These are phyloP conservation scores for Taiozyma sp. DNA, from an alignment of 1,139 yeast species.

Conservation along the genomic window DNA sequence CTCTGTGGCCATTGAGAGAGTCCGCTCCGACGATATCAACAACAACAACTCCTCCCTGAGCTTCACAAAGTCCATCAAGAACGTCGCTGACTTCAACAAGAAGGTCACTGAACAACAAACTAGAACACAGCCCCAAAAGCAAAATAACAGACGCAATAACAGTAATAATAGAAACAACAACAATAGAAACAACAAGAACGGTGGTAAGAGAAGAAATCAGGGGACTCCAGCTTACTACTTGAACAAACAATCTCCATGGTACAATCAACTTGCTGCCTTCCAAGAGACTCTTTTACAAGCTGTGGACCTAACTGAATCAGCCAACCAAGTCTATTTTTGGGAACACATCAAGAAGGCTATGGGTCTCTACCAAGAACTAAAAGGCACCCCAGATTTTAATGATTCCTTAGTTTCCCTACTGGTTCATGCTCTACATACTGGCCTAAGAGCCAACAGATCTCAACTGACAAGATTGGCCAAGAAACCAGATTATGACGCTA, in stretches of 20 bases:
- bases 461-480: constrained; percentile 44
- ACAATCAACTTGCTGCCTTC: constrained; percentile 36
- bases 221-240: constrained; percentile 21
- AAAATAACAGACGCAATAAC: constrained; percentile 26
- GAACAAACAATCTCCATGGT: constrained; percentile 35
- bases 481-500: constrained; percentile 50
- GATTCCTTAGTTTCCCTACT: constrained; percentile 38
- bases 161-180: constrained; percentile 22
- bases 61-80: constrained; percentile 18
- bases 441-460: constrained; percentile 43
- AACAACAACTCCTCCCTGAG: constrained; percentile 3
- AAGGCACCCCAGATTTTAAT: constrained; percentile 38
- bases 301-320: constrained; percentile 15
- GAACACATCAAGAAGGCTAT: constrained; percentile 40
- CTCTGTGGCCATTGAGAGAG: constrained; percentile 22
- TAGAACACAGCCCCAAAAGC: constrained; percentile 27
- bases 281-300: constrained; percentile 39
- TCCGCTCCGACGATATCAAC: constrained; percentile 12
- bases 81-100: constrained; percentile 19
- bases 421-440: constrained; percentile 43
- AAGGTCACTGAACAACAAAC: constrained; percentile 12
- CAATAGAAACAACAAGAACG: constrained; percentile 27
- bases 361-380: constrained; percentile 38
- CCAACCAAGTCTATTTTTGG: constrained; percentile 30
- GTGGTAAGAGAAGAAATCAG: constrained; percentile 24